Conservation (phyloP, 78 protist genomes). For the Planoprotostelium fungivorum region DNA sequence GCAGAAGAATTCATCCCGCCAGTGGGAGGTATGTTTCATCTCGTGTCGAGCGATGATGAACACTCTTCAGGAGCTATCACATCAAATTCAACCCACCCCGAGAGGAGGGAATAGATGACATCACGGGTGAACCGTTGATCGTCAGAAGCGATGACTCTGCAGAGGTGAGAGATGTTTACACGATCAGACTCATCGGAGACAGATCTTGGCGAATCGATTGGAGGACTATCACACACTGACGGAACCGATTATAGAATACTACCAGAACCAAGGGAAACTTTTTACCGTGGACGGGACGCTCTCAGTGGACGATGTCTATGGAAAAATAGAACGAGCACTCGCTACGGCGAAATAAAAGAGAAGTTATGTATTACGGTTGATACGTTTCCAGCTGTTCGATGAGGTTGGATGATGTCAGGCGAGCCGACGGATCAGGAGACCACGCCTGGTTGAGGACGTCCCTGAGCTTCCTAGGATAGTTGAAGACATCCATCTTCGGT, state of each 20-base stretch:
- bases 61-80: constrained; percentile 77
- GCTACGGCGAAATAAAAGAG: background rate
- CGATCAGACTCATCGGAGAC: background rate
- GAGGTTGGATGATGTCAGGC: background rate
- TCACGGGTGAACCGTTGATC: constrained; percentile 92
- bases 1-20: constrained; percentile 83
- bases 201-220: constrained; percentile 30
- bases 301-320: background rate
- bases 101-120: constrained; percentile 72
- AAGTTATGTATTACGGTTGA: background rate
- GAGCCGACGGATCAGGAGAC: background rate
- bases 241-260: constrained; percentile 38
- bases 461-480: background rate
- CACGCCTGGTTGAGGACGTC: background rate
- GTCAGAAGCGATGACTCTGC: constrained; percentile 90
- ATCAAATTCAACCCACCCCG: constrained; percentile 88
- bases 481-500: background rate
- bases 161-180: constrained; percentile 7
- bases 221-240: constrained; percentile 50
- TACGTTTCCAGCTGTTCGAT: background rate
- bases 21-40: constrained; percentile 46
- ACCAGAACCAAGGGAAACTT: constrained; percentile 23
- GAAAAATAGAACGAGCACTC: background rate
- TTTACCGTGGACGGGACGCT: constrained; percentile 43
- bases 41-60: background rate